phyloP scores from a whole-genome alignment of 2,329 filamentous ascomycete species.

The Phaeophleospora eucalypticola region DNA sequence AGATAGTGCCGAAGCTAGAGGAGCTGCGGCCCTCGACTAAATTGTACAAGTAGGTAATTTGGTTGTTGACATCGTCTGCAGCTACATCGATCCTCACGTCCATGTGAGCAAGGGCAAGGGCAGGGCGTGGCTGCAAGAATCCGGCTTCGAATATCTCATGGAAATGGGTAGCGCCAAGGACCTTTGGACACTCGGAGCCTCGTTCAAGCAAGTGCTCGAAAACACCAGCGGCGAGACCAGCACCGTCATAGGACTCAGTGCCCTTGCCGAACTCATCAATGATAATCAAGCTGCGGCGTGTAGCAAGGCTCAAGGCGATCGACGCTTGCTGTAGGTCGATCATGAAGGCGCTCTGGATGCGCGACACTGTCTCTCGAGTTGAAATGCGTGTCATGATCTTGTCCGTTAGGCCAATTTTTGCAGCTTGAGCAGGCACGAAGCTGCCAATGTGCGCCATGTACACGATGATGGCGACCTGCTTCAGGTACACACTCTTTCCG shows the following conservation, averaged over 20 bases:
- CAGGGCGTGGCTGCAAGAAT: conserved; percentile 49
- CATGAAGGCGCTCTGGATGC: conserved; percentile 64
- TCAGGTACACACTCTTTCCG: conserved; percentile 93
- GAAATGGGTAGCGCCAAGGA: conserved; percentile 61
- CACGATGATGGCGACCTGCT: conserved; percentile 84
- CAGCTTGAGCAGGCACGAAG: conserved; percentile 76
- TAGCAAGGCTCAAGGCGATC: conserved; percentile 69
- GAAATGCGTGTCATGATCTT: conserved; percentile 85
- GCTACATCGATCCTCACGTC: conserved; percentile 59
- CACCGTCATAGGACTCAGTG: conserved; percentile 60
- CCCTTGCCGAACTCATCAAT: conserved; percentile 87
- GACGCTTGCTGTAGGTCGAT: conserved; percentile 86
- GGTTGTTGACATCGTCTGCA: conserved; percentile 52
- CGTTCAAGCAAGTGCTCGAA: conserved; percentile 54
- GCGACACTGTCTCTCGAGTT: conserved; percentile 65
- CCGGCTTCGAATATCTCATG: conserved; percentile 69
- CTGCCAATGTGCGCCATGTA: conserved; percentile 91
- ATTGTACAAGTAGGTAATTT: conserved; percentile 40
- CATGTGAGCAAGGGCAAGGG: conserved; percentile 65
- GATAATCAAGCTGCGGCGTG: conserved; percentile 72
- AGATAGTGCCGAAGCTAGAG: conserved; percentile 79
- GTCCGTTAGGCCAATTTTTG: conserved; percentile 81
- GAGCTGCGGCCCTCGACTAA: conserved; percentile 60
- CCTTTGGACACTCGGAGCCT: conserved; percentile 51
- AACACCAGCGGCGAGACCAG: conserved; percentile 59